These are phyloP conservation scores for Penicillium oxalicum DNA, from an alignment of 2,329 filamentous ascomycete species.

Conservation along the genomic window DNA sequence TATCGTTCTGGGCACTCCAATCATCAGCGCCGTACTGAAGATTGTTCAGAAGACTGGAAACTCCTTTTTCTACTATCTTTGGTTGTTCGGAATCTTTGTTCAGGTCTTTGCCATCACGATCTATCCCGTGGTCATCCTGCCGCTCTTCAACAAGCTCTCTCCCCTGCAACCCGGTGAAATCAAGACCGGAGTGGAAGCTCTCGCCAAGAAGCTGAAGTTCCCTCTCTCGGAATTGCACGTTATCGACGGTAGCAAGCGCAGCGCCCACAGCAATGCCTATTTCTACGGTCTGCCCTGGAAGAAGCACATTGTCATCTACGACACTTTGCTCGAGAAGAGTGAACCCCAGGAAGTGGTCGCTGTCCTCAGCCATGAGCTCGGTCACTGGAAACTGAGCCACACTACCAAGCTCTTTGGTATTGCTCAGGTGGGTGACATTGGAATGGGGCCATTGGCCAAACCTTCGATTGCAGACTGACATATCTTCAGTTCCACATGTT, in stretches of 20 bases:
- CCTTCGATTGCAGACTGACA: not conserved
- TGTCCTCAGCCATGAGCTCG: constrained; percentile 89
- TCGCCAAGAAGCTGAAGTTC: constrained; percentile 80
- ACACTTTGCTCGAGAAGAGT: constrained; percentile 94
- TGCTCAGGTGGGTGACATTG: constrained; percentile 56
- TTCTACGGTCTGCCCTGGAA: constrained; percentile 99
- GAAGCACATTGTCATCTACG: constrained; percentile 99
- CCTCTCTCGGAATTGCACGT: constrained; percentile 89
- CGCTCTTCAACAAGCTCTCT: constrained; percentile 96
- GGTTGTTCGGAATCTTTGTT: constrained; percentile 82
- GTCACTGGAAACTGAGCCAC: constrained; percentile 94
- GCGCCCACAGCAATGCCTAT: constrained; percentile 84
- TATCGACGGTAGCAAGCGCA: constrained; percentile 86
- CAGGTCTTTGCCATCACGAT: constrained; percentile 94
- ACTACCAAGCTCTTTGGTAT: constrained; percentile 88
- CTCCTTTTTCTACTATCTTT: constrained; percentile 96
- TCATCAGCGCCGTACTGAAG: constrained; percentile 84
- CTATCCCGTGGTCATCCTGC: constrained; percentile 89
- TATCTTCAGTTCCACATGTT: constrained; percentile 71
- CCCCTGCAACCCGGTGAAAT: constrained; percentile 80
- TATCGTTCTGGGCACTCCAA: constrained; percentile 73
- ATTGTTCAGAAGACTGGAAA: constrained; percentile 93
- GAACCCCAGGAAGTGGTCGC: constrained; percentile 87
- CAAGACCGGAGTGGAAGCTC: constrained; percentile 78
- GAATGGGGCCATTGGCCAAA: not conserved